Evolutionary conservation across 1,139 yeast species (phyloP).

Genomic region (Yamadazyma pseudoaaseri): DNA sequence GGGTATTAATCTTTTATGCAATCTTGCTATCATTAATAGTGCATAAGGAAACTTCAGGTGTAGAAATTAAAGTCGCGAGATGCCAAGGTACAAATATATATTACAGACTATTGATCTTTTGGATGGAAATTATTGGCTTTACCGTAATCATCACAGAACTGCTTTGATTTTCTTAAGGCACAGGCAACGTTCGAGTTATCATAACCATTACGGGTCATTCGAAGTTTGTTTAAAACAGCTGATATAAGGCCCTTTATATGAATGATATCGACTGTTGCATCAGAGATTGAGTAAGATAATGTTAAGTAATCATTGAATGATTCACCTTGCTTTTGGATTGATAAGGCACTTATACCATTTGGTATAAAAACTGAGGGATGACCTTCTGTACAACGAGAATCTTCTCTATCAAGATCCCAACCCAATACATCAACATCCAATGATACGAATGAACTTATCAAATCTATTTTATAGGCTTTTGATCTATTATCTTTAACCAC

Average conservation of each 20-base stretch:
- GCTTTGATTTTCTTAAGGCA: constrained; percentile 25
- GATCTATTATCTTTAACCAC: constrained; percentile 28
- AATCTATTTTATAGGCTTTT: constrained; percentile 21
- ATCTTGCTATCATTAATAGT: constrained; percentile 3
- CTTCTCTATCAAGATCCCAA: constrained; percentile 29
- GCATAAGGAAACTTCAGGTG: no score
- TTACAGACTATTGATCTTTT: no score
- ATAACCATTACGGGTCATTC: constrained; percentile 19
- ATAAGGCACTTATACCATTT: constrained; percentile 34
- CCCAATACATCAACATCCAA: constrained; percentile 34
- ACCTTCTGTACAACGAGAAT: constrained; percentile 18
- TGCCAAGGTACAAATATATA: no score
- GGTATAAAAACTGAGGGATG: constrained; percentile 31
- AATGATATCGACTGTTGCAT: constrained; percentile 32
- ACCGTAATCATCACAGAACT: no score
- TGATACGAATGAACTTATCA: constrained; percentile 36
- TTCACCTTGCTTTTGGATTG: constrained; percentile 3
- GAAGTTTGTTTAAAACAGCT: constrained; percentile 11
- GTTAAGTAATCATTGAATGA: constrained; percentile 29
- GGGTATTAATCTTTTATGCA: constrained; percentile 3
- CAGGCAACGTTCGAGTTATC: constrained; percentile 32
- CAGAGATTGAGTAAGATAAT: constrained; percentile 34
- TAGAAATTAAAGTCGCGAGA: no score
- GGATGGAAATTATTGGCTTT: no score
- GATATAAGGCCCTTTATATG: constrained; percentile 30